These are phyloP conservation scores for Pythium volutum DNA, from an alignment of 352 stramenopile genomes.

Conservation along the genomic window DNA sequence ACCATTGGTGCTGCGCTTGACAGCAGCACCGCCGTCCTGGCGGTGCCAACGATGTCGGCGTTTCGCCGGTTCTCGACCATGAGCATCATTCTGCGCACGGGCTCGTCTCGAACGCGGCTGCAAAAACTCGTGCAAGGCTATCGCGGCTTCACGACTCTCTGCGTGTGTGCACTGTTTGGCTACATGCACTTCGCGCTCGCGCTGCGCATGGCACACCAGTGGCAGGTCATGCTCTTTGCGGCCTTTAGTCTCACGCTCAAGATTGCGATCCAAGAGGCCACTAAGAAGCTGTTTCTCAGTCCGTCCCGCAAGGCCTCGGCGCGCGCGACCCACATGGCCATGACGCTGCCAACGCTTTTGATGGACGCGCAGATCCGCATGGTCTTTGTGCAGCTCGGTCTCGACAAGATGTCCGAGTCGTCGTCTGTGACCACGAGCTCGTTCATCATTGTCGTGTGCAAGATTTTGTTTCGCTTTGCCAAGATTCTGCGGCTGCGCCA, in stretches of 20 bases:
- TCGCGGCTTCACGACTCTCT: constrained; percentile 12
- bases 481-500: constrained; percentile 32
- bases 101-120: constrained; percentile 6
- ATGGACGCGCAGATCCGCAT: constrained; percentile 36
- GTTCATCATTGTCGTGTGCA: constrained; percentile 29
- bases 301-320: constrained; percentile 20
- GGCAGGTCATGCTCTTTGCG: constrained; percentile 28
- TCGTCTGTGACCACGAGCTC: constrained; percentile 14
- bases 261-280: constrained; percentile 30
- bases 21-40: neutral
- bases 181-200: constrained; percentile 27
- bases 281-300: constrained; percentile 27
- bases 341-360: constrained; percentile 33
- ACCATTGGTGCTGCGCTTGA: constrained; percentile 10
- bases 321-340: constrained; percentile 24
- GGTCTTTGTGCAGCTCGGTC: constrained; percentile 31
- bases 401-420: constrained; percentile 9
- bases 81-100: constrained; percentile 9
- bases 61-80: constrained; percentile 14
- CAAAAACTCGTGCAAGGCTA: constrained; percentile 10
- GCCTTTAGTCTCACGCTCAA: constrained; percentile 29
- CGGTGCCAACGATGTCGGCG: neutral
- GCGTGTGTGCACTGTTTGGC: constrained; percentile 18
- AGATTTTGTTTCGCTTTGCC: constrained; percentile 34
- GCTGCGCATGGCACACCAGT: constrained; percentile 22